Evolutionary conservation across 805 yeast species (phyloP), one percentile per base, ranked within the genome.

Genomic region (Metschnikowia lachancei): DNA sequence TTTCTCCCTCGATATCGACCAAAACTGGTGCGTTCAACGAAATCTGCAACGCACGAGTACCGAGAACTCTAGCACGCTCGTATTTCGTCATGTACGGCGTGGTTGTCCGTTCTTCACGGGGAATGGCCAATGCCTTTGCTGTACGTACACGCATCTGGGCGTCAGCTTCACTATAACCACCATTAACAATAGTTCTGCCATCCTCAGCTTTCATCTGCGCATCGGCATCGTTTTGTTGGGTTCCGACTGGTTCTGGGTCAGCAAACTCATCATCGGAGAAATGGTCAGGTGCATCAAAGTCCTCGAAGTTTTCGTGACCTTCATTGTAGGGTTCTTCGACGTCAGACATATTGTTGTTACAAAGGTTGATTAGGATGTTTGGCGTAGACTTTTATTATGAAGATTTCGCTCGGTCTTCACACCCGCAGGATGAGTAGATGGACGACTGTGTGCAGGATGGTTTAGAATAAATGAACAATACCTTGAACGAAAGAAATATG

Each of bases 21-120:
- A 94, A 78, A 2, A 94, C 98, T 2, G 99, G 99, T 1, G 99
- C 99, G 64, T 94, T 94, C 87, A 94, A 87, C 22, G 97, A 89
- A 59, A 94, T 92, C 69, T 94, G 99, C 54, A 94, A 74, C 1
- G 99, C 99, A 60, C 99, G 80, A 10, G 99, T 94, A 22, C 99
- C 99, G 60, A 94, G 78, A 51, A 94, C 89, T 72, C 99, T 82
- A 7, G 99, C 99, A 59, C 97, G 81, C 75, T 94, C 99, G 66
- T 94, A 94, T 64, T 95, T 94, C 47, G 99, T 94, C 98, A 94
- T 91, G 66, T 92, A 94, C 44, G 99, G 99, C 4, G 99, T 94
- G 12, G 99, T 94, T 22, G 90, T 78, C 67, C 99, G 81, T 54
- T 87, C 74, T 18, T 88, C 96, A 57, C 80, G 87, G 47, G 97